A percentile compares a stretch with the other conserved stretches of the same genome.
Evolutionary conservation across 78 protist species (phyloP).

Genomic region (Blattamonas nauphoetae): DNA sequence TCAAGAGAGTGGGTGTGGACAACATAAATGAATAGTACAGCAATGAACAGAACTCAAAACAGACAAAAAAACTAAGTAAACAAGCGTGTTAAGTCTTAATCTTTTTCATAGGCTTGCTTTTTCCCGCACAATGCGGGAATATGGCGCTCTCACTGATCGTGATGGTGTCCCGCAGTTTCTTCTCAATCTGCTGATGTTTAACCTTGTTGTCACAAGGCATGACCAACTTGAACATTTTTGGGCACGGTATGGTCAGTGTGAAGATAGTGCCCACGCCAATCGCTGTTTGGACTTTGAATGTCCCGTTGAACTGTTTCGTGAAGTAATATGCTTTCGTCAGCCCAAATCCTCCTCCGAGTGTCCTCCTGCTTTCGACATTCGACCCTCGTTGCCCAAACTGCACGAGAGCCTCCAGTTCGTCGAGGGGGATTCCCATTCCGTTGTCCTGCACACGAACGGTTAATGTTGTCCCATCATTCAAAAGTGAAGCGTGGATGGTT

Average conservation of each 20-base stretch:
- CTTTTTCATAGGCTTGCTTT: no score
- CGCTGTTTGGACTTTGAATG: neutral
- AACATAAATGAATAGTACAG: no score
- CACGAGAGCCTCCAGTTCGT: neutral
- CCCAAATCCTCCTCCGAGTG: conserved; percentile 1
- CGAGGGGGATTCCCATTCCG: neutral
- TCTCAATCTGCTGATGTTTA: no score
- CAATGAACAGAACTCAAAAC: no score
- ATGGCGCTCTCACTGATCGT: no score
- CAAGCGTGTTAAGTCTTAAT: no score
- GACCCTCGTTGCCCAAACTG: conserved; percentile 1
- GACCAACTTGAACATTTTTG: neutral
- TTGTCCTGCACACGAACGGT: neutral
- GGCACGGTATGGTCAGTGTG: neutral
- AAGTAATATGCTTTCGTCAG: conserved; percentile 9
- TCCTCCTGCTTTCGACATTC: neutral
- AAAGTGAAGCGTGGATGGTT: neutral
- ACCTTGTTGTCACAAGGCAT: no score
- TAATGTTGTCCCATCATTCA: neutral
- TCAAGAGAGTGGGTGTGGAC: no score
- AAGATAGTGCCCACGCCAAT: neutral
- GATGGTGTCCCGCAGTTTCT: no score
- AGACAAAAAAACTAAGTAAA: no score
- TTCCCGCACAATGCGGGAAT: no score
- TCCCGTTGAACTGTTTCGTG: neutral